A percentile compares a stretch with the other conserved stretches of the same genome.
Conservation (phyloP, 805 yeast genomes). For the Candida odintsovae region DNA sequence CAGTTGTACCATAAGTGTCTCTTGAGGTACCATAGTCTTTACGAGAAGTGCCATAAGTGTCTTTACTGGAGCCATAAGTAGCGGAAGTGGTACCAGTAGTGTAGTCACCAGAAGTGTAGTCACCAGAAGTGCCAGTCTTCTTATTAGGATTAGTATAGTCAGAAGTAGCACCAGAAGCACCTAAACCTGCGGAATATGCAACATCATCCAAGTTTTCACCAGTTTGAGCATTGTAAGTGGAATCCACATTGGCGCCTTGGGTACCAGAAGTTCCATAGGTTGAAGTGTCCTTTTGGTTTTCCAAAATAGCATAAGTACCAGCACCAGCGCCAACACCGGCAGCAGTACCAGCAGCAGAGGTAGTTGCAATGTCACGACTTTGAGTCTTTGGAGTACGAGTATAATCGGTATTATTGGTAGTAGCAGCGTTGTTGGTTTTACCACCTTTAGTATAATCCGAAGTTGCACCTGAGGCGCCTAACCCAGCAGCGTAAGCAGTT, state of each 20-base stretch:
- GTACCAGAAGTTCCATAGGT: not conserved
- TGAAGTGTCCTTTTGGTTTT: not conserved
- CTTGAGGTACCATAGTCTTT: not conserved
- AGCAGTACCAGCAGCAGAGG: not conserved
- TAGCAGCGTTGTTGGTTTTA: not conserved
- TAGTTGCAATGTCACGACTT: not conserved
- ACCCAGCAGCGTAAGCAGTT: slow-evolving; percentile 9
- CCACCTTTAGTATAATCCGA: not conserved
- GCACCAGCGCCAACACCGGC: not conserved
- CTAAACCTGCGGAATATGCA: slow-evolving; percentile 8
- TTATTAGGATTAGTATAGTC: not conserved
- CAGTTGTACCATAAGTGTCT: not conserved
- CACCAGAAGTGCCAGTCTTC: not conserved
- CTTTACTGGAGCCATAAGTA: not conserved
- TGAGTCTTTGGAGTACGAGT: not conserved
- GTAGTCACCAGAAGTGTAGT: not conserved
- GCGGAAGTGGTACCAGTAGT: not conserved
- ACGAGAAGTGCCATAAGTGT: not conserved
- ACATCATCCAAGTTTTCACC: slow-evolving; percentile 3
- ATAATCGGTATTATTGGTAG: not conserved
- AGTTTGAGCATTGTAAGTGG: not conserved
- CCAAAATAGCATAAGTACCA: not conserved
- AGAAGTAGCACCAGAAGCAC: slow-evolving; percentile 4
- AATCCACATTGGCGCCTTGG: not conserved
- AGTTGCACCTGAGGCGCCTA: slow-evolving; percentile 9